Evolutionary conservation across 2,329 filamentous ascomycete species (phyloP).

Genomic region (Falciphora oryzae): DNA sequence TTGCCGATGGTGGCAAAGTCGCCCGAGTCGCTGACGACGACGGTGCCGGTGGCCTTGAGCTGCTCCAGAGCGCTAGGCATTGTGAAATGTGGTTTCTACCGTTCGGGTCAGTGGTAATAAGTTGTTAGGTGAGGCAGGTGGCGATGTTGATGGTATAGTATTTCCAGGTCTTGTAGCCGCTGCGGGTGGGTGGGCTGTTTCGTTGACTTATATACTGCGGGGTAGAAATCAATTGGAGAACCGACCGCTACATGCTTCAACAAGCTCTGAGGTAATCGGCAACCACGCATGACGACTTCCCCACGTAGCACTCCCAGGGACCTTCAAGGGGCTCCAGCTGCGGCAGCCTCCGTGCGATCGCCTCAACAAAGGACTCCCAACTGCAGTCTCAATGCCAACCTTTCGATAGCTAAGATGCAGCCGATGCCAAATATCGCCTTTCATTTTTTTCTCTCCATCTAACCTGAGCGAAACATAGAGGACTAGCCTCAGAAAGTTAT

Average conservation of each 20-base stretch:
- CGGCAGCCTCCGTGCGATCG: too few relatives aligned
- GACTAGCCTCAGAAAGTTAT: neutral
- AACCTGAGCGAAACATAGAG: too few relatives aligned
- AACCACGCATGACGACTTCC: neutral
- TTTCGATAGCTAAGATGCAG: too few relatives aligned
- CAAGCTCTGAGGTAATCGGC: neutral
- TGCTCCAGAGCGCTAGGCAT: conserved; percentile 94
- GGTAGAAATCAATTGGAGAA: neutral
- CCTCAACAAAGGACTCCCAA: too few relatives aligned
- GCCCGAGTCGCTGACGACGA: conserved; percentile 94
- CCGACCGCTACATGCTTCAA: too few relatives aligned
- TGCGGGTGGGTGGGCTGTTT: neutral
- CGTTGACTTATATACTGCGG: neutral
- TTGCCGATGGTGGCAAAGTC: conserved; percentile 88
- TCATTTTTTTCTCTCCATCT: too few relatives aligned
- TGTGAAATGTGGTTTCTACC: conserved; percentile 17
- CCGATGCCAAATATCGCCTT: too few relatives aligned
- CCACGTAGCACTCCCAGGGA: neutral
- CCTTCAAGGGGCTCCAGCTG: neutral
- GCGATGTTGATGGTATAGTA: neutral
- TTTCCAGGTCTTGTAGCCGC: neutral
- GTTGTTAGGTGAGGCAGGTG: neutral
- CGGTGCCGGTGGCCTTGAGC: conserved; percentile 94
- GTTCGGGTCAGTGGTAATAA: too few relatives aligned
- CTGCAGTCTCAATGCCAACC: too few relatives aligned